phyloP scores from a whole-genome alignment of 1,284 basidiomycete genomes.

The Ceratobasidium sp. region DNA sequence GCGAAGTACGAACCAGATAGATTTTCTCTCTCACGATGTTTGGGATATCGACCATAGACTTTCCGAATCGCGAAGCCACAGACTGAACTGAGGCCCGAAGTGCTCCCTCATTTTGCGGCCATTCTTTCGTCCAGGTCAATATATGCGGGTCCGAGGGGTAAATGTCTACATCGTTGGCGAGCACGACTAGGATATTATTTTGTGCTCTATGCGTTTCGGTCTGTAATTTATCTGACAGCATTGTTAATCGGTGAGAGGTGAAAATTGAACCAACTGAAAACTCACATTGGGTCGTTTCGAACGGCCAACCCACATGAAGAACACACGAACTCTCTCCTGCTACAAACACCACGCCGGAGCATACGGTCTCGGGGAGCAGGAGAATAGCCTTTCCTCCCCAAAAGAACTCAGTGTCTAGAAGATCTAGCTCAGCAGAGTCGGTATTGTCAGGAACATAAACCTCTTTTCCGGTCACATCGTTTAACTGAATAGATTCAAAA shows the following conservation, averaged over 20 bases:
- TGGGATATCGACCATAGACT: not conserved
- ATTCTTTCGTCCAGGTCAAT: not conserved
- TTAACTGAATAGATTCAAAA: not conserved
- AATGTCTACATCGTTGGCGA: not conserved
- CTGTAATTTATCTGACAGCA: not conserved
- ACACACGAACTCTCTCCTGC: not conserved
- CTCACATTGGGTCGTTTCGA: not conserved
- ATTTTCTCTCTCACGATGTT: not conserved
- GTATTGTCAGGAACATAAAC: not conserved
- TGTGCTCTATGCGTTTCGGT: not conserved
- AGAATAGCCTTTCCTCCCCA: not conserved
- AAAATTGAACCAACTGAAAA: not conserved
- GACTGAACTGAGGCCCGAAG: not conserved
- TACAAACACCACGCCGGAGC: not conserved
- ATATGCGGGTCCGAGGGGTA: slow-evolving; percentile 3
- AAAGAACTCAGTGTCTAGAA: not conserved
- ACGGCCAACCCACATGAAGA: slow-evolving; percentile 27
- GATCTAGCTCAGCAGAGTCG: not conserved
- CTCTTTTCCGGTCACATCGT: not conserved
- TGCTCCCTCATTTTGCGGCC: not conserved
- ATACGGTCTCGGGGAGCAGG: not conserved
- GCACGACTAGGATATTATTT: slow-evolving; percentile 9
- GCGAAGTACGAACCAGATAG: not conserved
- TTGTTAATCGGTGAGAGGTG: not conserved
- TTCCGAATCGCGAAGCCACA: not conserved